Evolutionary conservation across 2,329 filamentous ascomycete species (phyloP).

Genomic region (Stylonectria norvegica): DNA sequence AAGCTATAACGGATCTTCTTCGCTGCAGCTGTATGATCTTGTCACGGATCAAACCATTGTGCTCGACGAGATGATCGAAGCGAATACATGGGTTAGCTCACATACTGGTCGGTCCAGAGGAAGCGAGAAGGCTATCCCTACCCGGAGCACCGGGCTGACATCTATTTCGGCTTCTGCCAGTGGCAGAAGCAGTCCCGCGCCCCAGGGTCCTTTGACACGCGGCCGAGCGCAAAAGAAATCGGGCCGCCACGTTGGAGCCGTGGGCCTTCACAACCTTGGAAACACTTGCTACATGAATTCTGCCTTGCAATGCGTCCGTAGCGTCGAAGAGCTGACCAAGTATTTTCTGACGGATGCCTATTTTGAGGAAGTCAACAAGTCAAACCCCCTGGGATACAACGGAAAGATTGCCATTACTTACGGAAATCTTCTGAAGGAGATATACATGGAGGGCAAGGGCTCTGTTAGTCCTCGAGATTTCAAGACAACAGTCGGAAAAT

Average conservation of each 20-base stretch:
- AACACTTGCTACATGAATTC: slow-evolving; percentile 99
- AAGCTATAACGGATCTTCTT: slow-evolving; percentile 74
- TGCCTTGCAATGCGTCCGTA: slow-evolving; percentile 88
- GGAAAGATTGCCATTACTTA: slow-evolving; percentile 87
- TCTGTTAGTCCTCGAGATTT: slow-evolving; percentile 77
- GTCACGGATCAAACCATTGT: slow-evolving; percentile 72
- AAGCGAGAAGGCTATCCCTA: slow-evolving; percentile 37
- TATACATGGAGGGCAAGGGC: slow-evolving; percentile 69
- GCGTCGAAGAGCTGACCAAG: slow-evolving; percentile 86
- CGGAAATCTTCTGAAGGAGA: slow-evolving; percentile 67
- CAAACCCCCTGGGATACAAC: slow-evolving; percentile 80
- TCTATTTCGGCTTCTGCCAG: slow-evolving; percentile 42
- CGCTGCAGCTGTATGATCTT: slow-evolving; percentile 64
- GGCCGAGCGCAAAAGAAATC: slow-evolving; percentile 68
- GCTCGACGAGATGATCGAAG: slow-evolving; percentile 72
- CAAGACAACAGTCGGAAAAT: slow-evolving; percentile 76
- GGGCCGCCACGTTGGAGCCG: slow-evolving; percentile 69
- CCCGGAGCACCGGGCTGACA: slow-evolving; percentile 23
- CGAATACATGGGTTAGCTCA: slow-evolving; percentile 54
- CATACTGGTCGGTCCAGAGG: slow-evolving; percentile 35
- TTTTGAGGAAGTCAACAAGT: slow-evolving; percentile 75
- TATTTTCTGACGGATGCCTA: slow-evolving; percentile 80
- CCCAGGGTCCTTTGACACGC: slow-evolving; percentile 61
- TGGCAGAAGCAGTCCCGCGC: slow-evolving; percentile 65
- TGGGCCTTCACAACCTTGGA: slow-evolving; percentile 84